Percentiles rank a stretch among this genome's conserved stretches.
Evolutionary conservation across 2,329 filamentous ascomycete genomes (phyloP).

Genomic region (Alternaria gaisen): DNA sequence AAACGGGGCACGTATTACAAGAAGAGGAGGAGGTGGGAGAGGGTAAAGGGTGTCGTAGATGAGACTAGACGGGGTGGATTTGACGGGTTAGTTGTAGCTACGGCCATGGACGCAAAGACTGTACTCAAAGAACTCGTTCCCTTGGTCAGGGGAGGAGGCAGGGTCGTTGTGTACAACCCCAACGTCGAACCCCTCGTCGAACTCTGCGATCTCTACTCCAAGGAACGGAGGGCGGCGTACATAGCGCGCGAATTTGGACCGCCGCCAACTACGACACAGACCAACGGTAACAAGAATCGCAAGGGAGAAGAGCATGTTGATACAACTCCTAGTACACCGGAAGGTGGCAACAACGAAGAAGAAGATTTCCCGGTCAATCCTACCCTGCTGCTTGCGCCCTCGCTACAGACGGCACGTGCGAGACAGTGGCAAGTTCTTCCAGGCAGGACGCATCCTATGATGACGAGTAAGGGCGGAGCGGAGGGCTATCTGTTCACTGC

Average conservation of each 20-base stretch:
- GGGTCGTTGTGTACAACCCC: slow-evolving; percentile 85
- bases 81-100: slow-evolving; percentile 83
- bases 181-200: slow-evolving; percentile 80
- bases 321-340: no score
- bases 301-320: not conserved
- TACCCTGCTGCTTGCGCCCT: slow-evolving; percentile 78
- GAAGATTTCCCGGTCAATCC: slow-evolving; percentile 89
- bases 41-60: slow-evolving; percentile 76
- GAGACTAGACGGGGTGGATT: slow-evolving; percentile 78
- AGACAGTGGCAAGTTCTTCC: slow-evolving; percentile 91
- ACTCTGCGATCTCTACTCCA: slow-evolving; percentile 84
- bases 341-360: slow-evolving; percentile 34
- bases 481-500: slow-evolving; percentile 92
- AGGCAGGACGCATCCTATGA: slow-evolving; percentile 89
- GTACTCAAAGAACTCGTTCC: slow-evolving; percentile 80
- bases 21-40: slow-evolving; percentile 84
- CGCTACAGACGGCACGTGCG: slow-evolving; percentile 80
- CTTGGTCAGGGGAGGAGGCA: slow-evolving; percentile 81
- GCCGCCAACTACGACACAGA: not conserved
- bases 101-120: slow-evolving; percentile 79
- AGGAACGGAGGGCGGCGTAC: slow-evolving; percentile 78
- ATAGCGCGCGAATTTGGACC: slow-evolving; percentile 43
- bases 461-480: slow-evolving; percentile 86
- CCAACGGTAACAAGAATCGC: slow-evolving; percentile 7
- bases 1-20: slow-evolving; percentile 87